These are phyloP conservation scores for Daldinia decipiens DNA, from an alignment of 495 filamentous ascomycete species.

Conservation along the genomic window DNA sequence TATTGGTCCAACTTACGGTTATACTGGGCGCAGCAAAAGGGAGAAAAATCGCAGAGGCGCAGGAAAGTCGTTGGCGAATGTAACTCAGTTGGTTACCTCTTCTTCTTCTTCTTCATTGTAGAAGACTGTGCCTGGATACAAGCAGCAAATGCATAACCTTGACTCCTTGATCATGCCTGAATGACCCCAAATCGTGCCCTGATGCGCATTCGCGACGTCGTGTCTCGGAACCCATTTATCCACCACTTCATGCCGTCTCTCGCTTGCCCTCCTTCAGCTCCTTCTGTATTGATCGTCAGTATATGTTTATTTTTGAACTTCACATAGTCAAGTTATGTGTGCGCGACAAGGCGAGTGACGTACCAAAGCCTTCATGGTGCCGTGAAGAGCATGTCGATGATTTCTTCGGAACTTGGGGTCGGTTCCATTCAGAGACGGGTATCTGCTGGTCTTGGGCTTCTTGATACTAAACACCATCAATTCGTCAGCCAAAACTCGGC, in stretches of 20 bases:
- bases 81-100: slow-evolving; percentile 45
- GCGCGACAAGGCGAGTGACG: slow-evolving; percentile 51
- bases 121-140: slow-evolving; percentile 47
- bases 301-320: slow-evolving; percentile 3
- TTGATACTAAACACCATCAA: slow-evolving; percentile 78
- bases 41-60: slow-evolving; percentile 8
- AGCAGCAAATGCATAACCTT: slow-evolving; percentile 51
- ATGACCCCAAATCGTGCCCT: slow-evolving; percentile 42
- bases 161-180: slow-evolving; percentile 51
- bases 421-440: slow-evolving; percentile 97
- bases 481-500: slow-evolving; percentile 20
- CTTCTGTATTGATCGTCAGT: slow-evolving; percentile 77
- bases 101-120: slow-evolving; percentile 46
- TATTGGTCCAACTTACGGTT: slow-evolving; percentile 12
- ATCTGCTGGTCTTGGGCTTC: slow-evolving; percentile 99
- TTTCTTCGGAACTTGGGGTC: slow-evolving; percentile 99
- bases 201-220: slow-evolving; percentile 51
- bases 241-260: slow-evolving; percentile 78
- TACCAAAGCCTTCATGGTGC: slow-evolving; percentile 97
- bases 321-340: slow-evolving; percentile 2
- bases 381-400: slow-evolving; percentile 98
- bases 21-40: neutral
- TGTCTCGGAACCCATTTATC: slow-evolving; percentile 40
- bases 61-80: slow-evolving; percentile 28
- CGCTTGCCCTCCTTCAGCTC: slow-evolving; percentile 97